Percentiles rank a stretch among this genome's conserved stretches.
phyloP scores from a whole-genome alignment of 148 eudicot genomes.

The Rhododendron mucronatum region DNA sequence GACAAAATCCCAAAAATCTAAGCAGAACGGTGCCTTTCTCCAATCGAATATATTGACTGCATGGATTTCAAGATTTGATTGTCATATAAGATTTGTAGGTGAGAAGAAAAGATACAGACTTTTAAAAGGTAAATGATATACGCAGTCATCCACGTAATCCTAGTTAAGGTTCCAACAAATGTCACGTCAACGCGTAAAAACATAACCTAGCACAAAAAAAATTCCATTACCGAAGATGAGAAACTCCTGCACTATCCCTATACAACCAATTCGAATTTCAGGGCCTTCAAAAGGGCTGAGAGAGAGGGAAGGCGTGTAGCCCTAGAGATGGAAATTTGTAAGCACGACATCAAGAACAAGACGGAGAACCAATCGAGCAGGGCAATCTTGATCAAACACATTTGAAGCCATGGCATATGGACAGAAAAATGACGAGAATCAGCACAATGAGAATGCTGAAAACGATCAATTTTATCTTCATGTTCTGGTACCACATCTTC shows the following conservation, averaged over 20 bases:
- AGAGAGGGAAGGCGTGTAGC: not conserved
- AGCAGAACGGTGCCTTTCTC: not conserved
- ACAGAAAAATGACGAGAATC: constrained; percentile 30
- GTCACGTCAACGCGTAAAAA: not conserved
- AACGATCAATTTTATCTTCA: constrained; percentile 43
- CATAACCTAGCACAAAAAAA: not conserved
- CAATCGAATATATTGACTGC: not conserved
- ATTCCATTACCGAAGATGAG: not conserved
- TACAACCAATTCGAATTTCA: not conserved
- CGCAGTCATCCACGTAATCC: not conserved
- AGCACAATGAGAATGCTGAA: constrained; percentile 16
- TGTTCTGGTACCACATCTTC: constrained; percentile 45
- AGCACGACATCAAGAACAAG: not conserved
- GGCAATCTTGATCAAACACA: constrained; percentile 7
- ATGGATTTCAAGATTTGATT: not conserved
- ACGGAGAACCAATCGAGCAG: not conserved
- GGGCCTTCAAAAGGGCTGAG: not conserved
- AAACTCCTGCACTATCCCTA: constrained; percentile 9
- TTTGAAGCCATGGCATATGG: constrained; percentile 32
- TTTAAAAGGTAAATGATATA: not conserved
- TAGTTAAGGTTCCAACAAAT: not conserved
- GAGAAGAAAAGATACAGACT: not conserved
- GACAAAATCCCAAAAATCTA: too few relatives aligned
- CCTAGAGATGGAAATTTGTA: not conserved
- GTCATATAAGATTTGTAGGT: not conserved